A percentile compares a stretch with the other conserved stretches of the same genome.
Conservation (phyloP, 805 yeast species). For the Torulaspora maleeae region DNA sequence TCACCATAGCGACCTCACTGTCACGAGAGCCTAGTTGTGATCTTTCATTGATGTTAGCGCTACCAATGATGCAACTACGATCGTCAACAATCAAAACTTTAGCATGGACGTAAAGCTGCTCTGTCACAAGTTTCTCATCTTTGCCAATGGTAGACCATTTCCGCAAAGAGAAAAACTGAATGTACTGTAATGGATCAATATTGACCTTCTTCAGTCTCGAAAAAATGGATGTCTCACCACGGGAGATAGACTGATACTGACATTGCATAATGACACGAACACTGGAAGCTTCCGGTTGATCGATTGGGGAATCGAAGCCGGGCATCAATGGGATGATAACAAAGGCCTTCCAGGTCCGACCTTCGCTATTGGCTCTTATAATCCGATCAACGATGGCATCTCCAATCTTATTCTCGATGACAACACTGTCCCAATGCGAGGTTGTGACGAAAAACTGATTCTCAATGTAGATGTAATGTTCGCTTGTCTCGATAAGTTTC, state of each 20-base stretch:
- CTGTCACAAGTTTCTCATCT: conserved; percentile 67
- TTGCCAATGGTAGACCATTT: conserved; percentile 95
- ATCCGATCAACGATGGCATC: conserved; percentile 97
- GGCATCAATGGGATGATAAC: conserved; percentile 95
- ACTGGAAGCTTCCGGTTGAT: conserved; percentile 89
- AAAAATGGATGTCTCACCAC: conserved; percentile 85
- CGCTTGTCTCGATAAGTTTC: conserved; percentile 83
- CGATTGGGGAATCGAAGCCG: conserved; percentile 91
- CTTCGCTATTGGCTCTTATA: conserved; percentile 75
- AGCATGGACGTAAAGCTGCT: conserved; percentile 91
- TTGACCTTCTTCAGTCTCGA: conserved; percentile 74
- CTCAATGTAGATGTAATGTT: conserved; percentile 90
- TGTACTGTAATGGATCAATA: conserved; percentile 84
- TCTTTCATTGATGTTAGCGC: conserved; percentile 95
- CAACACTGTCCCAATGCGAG: conserved; percentile 78
- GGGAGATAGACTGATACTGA: conserved; percentile 86
- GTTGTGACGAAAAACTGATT: conserved; percentile 93
- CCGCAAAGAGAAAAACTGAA: conserved; percentile 84
- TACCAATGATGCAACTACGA: conserved; percentile 87
- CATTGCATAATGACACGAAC: conserved; percentile 95
- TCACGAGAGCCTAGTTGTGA: conserved; percentile 93
- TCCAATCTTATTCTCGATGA: conserved; percentile 78
- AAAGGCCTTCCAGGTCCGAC: conserved; percentile 81
- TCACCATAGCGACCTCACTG: conserved; percentile 86
- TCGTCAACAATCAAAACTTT: conserved; percentile 91